Conservation (phyloP, 169 alveolate genomes). For the Theileria orientalis region DNA sequence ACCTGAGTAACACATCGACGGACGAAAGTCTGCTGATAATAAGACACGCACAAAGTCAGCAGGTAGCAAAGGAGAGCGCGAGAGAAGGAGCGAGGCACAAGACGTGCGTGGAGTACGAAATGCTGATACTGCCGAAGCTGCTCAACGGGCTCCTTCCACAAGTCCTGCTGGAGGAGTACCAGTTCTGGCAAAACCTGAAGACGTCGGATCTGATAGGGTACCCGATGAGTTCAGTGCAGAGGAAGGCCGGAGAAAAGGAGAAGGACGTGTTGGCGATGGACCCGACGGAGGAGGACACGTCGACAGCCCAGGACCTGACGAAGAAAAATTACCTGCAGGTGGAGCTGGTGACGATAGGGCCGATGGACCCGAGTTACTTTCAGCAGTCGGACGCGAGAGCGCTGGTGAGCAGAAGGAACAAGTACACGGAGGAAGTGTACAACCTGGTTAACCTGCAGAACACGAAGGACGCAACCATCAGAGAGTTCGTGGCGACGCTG, state of each 20-base stretch:
- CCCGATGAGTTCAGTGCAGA: constrained; percentile 34
- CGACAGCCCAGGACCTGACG: neutral
- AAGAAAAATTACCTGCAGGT: neutral
- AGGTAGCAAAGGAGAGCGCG: constrained; percentile 2
- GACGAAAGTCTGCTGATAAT: constrained; percentile 37
- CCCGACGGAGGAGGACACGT: constrained; percentile 9
- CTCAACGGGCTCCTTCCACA: constrained; percentile 69
- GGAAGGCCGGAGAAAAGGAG: constrained; percentile 28
- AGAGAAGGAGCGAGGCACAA: constrained; percentile 30
- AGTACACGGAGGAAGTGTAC: constrained; percentile 13
- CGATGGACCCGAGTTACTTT: neutral
- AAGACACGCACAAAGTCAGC: constrained; percentile 35
- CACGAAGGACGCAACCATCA: constrained; percentile 36
- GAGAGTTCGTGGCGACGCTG: constrained; percentile 30
- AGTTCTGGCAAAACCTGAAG: constrained; percentile 73
- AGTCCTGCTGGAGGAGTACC: constrained; percentile 67
- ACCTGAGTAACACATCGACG: constrained; percentile 22
- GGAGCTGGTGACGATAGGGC: constrained; percentile 15
- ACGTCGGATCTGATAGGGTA: constrained; percentile 71
- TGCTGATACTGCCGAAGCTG: constrained; percentile 59
- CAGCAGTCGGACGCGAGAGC: constrained; percentile 31
- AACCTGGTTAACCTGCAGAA: constrained; percentile 38
- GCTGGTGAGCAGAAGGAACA: neutral
- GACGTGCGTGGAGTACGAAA: constrained; percentile 31
- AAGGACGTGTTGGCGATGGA: constrained; percentile 15